phyloP scores from a whole-genome alignment of 2,329 filamentous ascomycete species.

The Hypoxylon sp. region DNA sequence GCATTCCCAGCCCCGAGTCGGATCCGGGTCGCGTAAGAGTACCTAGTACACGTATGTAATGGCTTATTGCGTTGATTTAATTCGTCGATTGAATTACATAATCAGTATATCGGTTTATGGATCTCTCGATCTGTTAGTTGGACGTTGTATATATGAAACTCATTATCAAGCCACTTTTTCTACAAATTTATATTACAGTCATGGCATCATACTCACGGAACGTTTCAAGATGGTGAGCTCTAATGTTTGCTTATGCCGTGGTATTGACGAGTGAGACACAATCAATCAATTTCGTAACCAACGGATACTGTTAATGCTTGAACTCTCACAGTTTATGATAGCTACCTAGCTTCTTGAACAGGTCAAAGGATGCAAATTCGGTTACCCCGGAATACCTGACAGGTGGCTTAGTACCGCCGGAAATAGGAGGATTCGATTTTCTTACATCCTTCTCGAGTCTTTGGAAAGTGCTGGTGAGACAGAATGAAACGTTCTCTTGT shows the following conservation, averaged over 20 bases:
- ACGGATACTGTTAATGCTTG: neutral
- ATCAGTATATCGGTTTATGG: neutral
- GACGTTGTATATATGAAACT: constrained; percentile 18
- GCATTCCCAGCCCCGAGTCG: neutral
- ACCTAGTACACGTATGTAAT: no score
- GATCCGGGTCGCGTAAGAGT: neutral
- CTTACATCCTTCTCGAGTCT: constrained; percentile 8
- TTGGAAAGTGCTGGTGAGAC: constrained; percentile 3
- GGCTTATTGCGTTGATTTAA: neutral
- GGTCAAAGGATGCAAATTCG: constrained; percentile 20
- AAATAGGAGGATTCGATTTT: constrained; percentile 13
- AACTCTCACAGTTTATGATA: constrained; percentile 3
- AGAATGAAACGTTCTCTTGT: constrained; percentile 14
- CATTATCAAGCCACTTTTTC: neutral
- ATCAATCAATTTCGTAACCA: constrained; percentile 3
- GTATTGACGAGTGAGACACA: neutral
- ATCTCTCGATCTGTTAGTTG: neutral
- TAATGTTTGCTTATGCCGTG: constrained; percentile 2
- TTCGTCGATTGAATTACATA: neutral
- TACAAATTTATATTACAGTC: constrained; percentile 4
- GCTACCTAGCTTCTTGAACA: constrained; percentile 10
- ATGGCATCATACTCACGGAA: constrained; percentile 1
- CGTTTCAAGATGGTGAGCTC: constrained; percentile 1
- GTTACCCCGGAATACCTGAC: neutral
- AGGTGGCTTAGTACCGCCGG: constrained; percentile 6